Percentiles rank a stretch among this genome's conserved stretches.
Conservation (phyloP, 2,329 filamentous ascomycete species). For the Penicillium digitatum region DNA sequence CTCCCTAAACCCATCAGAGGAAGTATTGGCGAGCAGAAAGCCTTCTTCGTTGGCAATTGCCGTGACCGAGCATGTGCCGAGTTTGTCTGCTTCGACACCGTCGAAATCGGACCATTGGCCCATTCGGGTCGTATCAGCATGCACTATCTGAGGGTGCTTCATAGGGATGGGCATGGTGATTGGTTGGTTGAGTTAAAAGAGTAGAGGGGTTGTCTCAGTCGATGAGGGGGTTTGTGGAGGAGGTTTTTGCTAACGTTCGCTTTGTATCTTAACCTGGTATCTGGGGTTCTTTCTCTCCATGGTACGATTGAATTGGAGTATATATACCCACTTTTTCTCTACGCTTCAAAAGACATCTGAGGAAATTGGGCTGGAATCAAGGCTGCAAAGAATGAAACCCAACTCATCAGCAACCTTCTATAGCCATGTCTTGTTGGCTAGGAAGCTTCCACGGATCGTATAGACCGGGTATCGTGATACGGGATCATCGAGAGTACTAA, state of each 20-base stretch:
- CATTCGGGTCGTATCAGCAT: neutral
- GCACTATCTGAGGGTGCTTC: neutral
- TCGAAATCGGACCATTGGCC: neutral
- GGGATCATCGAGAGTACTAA: neutral
- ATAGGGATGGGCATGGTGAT: neutral
- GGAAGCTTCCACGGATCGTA: constrained; percentile 1
- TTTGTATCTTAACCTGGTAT: neutral
- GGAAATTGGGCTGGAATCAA: constrained; percentile 4
- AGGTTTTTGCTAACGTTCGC: neutral
- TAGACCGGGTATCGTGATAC: neutral
- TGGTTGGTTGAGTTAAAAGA: neutral
- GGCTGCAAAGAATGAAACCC: neutral
- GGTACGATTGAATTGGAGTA: neutral
- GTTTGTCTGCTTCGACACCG: neutral
- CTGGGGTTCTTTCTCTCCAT: neutral
- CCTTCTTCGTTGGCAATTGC: neutral
- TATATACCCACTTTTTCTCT: neutral
- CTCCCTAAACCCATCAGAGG: neutral
- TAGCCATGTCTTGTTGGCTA: constrained; percentile 1
- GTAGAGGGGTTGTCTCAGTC: neutral
- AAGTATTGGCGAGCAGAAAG: neutral
- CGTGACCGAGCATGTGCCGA: neutral
- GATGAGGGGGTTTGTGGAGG: neutral
- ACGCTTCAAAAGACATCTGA: neutral
- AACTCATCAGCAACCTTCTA: neutral